Conservation (phyloP, 176 grass and related monocot species). For the Rhynchospora tenuis region DNA sequence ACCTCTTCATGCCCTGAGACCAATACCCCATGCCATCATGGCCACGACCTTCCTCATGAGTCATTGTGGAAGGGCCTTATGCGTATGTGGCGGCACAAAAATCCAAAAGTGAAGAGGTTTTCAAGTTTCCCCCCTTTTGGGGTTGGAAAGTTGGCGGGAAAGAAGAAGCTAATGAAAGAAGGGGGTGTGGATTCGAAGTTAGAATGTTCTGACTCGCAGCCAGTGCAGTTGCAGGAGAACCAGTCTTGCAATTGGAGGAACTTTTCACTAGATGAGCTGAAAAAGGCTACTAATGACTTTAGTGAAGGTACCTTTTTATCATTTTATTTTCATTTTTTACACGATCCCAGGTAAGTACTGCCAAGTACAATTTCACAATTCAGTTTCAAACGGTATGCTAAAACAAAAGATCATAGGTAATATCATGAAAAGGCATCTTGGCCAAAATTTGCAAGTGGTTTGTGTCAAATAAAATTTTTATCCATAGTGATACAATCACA, state of each 20-base stretch:
- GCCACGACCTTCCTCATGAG: background rate
- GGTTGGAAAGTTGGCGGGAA: conserved; percentile 22
- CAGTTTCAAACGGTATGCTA: background rate
- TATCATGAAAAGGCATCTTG: background rate
- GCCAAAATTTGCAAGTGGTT: background rate
- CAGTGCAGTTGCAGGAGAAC: conserved; percentile 15
- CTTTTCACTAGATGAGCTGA: conserved; percentile 52
- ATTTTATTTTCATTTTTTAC: background rate
- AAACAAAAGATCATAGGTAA: background rate
- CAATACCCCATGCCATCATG: background rate
- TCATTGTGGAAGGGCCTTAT: conserved; percentile 39
- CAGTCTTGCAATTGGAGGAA: conserved; percentile 26
- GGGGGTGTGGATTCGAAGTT: background rate
- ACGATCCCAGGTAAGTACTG: background rate
- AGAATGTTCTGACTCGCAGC: background rate
- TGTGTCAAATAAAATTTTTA: background rate
- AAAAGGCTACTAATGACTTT: conserved; percentile 55
- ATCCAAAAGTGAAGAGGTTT: conserved; percentile 29
- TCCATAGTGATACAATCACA: background rate
- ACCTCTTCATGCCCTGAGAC: conserved; percentile 15
- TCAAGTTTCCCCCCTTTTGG: conserved; percentile 23
- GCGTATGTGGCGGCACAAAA: conserved; percentile 26
- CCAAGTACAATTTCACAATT: no score
- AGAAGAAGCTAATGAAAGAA: conserved; percentile 22
- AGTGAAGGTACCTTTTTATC: conserved; percentile 19